phyloP scores from a whole-genome alignment of 129 eudicot genomes.

The Flaveria ramosissima region DNA sequence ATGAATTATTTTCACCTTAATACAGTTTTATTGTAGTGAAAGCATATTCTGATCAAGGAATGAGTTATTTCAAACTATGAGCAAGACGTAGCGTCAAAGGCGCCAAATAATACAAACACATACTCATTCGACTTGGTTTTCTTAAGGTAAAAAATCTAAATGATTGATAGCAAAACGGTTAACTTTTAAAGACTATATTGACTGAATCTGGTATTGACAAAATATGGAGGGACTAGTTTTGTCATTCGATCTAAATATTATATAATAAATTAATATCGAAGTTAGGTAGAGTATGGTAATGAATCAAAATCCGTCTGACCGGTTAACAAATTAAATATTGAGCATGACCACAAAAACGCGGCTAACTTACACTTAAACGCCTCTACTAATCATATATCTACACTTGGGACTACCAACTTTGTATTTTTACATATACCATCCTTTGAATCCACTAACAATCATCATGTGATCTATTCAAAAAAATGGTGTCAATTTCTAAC shows the following conservation, averaged over 20 bases:
- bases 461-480: not conserved
- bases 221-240: not conserved
- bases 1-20: no score
- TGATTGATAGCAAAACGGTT: no score
- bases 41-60: no score
- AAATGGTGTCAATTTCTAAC: no score
- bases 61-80: no score
- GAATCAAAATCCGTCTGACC: constrained; percentile 39
- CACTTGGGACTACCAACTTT: not conserved
- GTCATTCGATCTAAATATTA: not conserved
- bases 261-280: not conserved
- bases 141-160: no score
- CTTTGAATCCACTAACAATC: not conserved
- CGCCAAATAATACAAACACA: no score
- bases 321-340: constrained; percentile 24
- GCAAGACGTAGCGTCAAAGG: no score
- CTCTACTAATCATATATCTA: not conserved
- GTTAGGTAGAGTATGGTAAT: constrained; percentile 36
- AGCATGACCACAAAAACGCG: constrained; percentile 22
- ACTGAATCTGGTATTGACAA: not conserved
- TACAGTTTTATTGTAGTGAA: no score
- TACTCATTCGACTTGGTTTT: no score
- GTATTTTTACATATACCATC: not conserved
- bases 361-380: constrained; percentile 25
- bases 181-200: not conserved